Conservation (phyloP, 139 green algal species). For the Microglena sp. region DNA sequence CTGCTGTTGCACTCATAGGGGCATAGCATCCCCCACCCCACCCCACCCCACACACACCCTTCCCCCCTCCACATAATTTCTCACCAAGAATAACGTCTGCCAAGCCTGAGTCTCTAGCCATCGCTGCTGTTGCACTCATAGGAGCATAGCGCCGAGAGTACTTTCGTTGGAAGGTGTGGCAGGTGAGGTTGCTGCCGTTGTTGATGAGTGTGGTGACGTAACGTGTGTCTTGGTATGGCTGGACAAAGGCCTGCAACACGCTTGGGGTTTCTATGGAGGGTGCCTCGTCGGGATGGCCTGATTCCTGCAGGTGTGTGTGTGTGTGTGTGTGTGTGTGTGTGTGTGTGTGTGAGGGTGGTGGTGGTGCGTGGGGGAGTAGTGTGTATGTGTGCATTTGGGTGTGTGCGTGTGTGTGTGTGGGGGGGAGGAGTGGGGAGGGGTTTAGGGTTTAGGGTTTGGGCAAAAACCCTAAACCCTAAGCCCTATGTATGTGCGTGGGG, state of each 20-base stretch:
- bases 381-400: not conserved
- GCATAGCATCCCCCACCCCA: too few species aligned
- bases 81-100: too few species aligned
- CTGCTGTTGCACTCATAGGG: not conserved
- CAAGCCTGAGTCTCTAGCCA: not conserved
- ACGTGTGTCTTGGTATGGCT: slow-evolving; percentile 41
- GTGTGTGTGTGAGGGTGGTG: not conserved
- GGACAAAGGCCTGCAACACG: slow-evolving; percentile 31
- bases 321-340: not conserved
- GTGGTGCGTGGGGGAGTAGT: not conserved
- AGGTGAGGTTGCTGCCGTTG: slow-evolving; percentile 26
- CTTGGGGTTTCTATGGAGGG: slow-evolving; percentile 27
- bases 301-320: slow-evolving; percentile 13
- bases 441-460: too few species aligned
- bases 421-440: too few species aligned
- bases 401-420: not conserved
- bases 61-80: too few species aligned
- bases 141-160: slow-evolving; percentile 41
- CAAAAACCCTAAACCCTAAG: not conserved
- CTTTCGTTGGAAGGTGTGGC: slow-evolving; percentile 52
- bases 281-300: not conserved
- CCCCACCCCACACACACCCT: too few species aligned
- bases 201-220: slow-evolving; percentile 50
- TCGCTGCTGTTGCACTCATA: slow-evolving; percentile 5
- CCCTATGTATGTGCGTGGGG: not conserved